Percentiles rank a stretch among this genome's conserved stretches.
phyloP scores from a whole-genome alignment of 129 eudicot species.

The Flaveria bidentis region DNA sequence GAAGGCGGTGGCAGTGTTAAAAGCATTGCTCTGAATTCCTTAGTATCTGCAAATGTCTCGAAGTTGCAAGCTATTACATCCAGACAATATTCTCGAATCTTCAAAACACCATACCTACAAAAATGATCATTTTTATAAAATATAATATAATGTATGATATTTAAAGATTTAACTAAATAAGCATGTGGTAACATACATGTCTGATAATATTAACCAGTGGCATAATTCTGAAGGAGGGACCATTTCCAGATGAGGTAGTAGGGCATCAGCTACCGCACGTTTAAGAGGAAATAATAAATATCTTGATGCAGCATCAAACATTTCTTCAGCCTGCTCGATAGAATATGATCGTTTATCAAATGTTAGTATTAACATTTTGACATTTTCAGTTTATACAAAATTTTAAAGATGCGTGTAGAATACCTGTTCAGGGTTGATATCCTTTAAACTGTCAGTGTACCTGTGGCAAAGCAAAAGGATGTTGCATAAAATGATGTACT shows the following conservation, averaged over 20 bases:
- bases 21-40: slow-evolving; percentile 80
- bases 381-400: slow-evolving; percentile 7
- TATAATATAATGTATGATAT: not conserved
- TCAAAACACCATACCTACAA: slow-evolving; percentile 84
- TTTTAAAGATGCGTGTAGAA: slow-evolving; percentile 4
- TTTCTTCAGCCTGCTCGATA: slow-evolving; percentile 80
- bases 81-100: slow-evolving; percentile 89
- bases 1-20: slow-evolving; percentile 91
- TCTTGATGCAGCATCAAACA: slow-evolving; percentile 98
- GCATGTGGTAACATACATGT: slow-evolving; percentile 58
- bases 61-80: slow-evolving; percentile 82
- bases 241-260: slow-evolving; percentile 79
- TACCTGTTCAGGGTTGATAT: slow-evolving; percentile 89
- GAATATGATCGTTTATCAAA: not conserved
- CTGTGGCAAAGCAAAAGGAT: slow-evolving; percentile 41
- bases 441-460: slow-evolving; percentile 85
- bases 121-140: not conserved
- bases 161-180: not conserved
- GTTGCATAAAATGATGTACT: not conserved
- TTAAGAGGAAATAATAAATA: slow-evolving; percentile 88
- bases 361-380: not conserved
- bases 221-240: slow-evolving; percentile 84
- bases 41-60: slow-evolving; percentile 87
- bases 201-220: slow-evolving; percentile 80
- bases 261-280: slow-evolving; percentile 97